Conservation (phyloP, 1,284 basidiomycete species). For the Schizopora paradoxa region DNA sequence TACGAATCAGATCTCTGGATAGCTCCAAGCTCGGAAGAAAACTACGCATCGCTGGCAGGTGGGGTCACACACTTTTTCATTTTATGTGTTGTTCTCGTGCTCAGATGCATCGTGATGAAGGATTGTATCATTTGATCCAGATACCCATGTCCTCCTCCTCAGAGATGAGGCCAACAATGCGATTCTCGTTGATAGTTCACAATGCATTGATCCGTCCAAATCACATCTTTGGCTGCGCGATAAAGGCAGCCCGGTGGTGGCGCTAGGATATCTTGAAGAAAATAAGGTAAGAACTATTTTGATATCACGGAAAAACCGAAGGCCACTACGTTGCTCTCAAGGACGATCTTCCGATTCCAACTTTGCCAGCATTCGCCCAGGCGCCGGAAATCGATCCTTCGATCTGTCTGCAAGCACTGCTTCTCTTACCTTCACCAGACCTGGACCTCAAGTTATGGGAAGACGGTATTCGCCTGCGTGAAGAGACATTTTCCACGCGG, state of each 20-base stretch:
- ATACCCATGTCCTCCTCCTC: slow-evolving; percentile 9
- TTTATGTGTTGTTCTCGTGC: not conserved
- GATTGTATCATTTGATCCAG: slow-evolving; percentile 9
- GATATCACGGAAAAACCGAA: not conserved
- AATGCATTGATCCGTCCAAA: slow-evolving; percentile 7
- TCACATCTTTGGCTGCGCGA: slow-evolving; percentile 4
- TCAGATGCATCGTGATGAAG: not conserved
- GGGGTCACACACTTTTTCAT: not conserved
- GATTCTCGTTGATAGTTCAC: slow-evolving; percentile 10
- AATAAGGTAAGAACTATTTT: not conserved
- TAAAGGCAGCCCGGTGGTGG: slow-evolving; percentile 2
- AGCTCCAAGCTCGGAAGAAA: slow-evolving; percentile 7
- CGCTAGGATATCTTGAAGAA: slow-evolving; percentile 12
- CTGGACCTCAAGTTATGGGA: slow-evolving; percentile 11
- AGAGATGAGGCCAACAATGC: slow-evolving; percentile 8
- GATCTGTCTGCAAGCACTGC: slow-evolving; percentile 10
- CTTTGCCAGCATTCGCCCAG: slow-evolving; percentile 11
- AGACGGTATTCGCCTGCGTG: slow-evolving; percentile 5
- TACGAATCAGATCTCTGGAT: slow-evolving; percentile 7
- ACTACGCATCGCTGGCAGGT: slow-evolving; percentile 12
- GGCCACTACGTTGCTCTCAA: not conserved
- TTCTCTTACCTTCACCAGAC: slow-evolving; percentile 12
- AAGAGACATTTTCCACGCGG: no score
- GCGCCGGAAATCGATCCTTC: slow-evolving; percentile 7
- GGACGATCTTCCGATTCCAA: slow-evolving; percentile 7